phyloP scores from a whole-genome alignment of 192 early-diverging fungal genomes.

The Rhizophagus sp. region DNA sequence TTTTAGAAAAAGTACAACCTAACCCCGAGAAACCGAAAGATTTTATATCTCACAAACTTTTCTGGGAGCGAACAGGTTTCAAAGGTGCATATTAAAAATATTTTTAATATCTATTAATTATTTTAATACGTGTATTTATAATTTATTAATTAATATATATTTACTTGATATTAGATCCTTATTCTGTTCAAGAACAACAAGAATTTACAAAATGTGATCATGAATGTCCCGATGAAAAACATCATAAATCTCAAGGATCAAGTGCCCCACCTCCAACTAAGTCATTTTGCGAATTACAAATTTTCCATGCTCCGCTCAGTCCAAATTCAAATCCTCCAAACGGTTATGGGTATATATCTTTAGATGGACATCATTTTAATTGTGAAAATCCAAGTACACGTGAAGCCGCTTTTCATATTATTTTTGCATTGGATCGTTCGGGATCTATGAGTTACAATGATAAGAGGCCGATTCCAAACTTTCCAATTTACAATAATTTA shows the following conservation, averaged over 20 bases:
- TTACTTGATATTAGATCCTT: slow-evolving; percentile 20
- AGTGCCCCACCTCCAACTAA: not conserved
- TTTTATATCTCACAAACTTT: slow-evolving; percentile 28
- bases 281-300: slow-evolving; percentile 2
- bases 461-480: not conserved
- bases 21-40: slow-evolving; percentile 16
- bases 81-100: slow-evolving; percentile 14
- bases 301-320: slow-evolving; percentile 9
- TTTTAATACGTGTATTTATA: not conserved
- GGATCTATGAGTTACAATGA: slow-evolving; percentile 5
- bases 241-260: not conserved
- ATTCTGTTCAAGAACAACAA: slow-evolving; percentile 7
- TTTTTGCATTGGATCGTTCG: slow-evolving; percentile 28
- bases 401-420: slow-evolving; percentile 22
- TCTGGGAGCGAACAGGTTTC: slow-evolving; percentile 30
- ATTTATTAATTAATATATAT: not conserved
- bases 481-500: no score
- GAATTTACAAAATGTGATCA: slow-evolving; percentile 23
- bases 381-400: slow-evolving; percentile 9
- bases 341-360: slow-evolving; percentile 27
- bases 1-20: not conserved
- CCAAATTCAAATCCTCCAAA: not conserved
- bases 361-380: slow-evolving; percentile 31
- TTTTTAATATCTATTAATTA: not conserved
- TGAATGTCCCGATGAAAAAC: slow-evolving; percentile 16